Base-by-base conservation (phyloP, 306 rosid species). In the Ormosia emarginata region DNA sequence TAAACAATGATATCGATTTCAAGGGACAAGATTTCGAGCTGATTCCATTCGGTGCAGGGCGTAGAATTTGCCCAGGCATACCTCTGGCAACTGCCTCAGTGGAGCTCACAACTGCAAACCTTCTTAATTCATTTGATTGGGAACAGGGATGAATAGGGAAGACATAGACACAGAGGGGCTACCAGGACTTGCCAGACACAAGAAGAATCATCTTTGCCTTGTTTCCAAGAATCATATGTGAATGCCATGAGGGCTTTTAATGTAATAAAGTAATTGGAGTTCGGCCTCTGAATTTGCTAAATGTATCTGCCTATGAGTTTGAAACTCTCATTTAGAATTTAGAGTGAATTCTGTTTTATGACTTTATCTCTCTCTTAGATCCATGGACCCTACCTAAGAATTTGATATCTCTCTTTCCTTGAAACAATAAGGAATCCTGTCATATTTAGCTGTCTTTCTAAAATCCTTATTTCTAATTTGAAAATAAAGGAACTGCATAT, bases 201-300 rank as follows among this genome's bases (percentile, higher is more conserved):
- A 74, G 68, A 74, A 74, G 43, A 58, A 74, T 58, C 79, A 59
- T 74, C 79, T 74, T 41, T 24, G 4, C n/a, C 56, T 58, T 58
- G 4, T 74, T 56, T 68, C 79, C 13, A 58, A 40, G 6, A 57
- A 13, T 17, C 41, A 8, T 10, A 0, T 12, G 1, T 75, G 15
- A 75, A 12, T 57, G 30, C 5, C 14, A 0, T 1, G 3, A 15
- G 6, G 32, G 14, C 11, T 18, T 6, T 0, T 15, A 9, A n/a
- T 15, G 5, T 12, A 14, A 5, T 65, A 37, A 65, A 65, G 33
- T 73, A 6, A 24, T 40, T 3, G 2, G 3, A 13, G 12, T 47
- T 30, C 12, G 55, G 39, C 11, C 6, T 69, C 5, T 32, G 13
- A 5, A 15, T 17, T 14, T 14, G 18, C 57, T 50, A 14, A 24